These are phyloP conservation scores for Ganoderma multipileum DNA, from an alignment of 1,284 basidiomycete species.

Conservation along the genomic window DNA sequence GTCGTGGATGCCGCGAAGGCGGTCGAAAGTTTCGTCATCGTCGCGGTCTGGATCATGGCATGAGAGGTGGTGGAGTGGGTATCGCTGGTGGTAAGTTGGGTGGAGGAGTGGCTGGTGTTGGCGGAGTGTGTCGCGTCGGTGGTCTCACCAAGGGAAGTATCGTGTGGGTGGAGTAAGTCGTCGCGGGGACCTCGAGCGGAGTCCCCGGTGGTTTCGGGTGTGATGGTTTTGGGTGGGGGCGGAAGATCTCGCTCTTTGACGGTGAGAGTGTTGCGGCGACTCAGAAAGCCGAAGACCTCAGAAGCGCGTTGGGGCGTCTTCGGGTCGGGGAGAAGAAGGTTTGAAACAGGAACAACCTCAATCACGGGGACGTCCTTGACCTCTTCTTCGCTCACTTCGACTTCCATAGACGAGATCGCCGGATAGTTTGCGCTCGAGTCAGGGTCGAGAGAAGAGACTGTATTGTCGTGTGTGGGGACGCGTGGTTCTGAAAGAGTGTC, in stretches of 20 bases:
- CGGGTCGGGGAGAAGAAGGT: conserved; percentile 34
- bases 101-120: conserved; percentile 28
- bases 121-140: conserved; percentile 29
- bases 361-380: conserved; percentile 12
- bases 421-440: conserved; percentile 50
- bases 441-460: conserved; percentile 54
- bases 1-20: conserved; percentile 35
- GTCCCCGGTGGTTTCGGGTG: conserved; percentile 19
- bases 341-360: conserved; percentile 15
- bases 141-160: conserved; percentile 19
- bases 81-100: conserved; percentile 33
- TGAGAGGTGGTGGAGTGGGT: conserved; percentile 32
- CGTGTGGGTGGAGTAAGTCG: conserved; percentile 2
- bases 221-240: conserved; percentile 13
- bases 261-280: conserved; percentile 39
- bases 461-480: conserved; percentile 38
- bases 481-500: conserved; percentile 38
- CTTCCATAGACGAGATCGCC: conserved; percentile 73
- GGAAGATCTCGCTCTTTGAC: conserved; percentile 33
- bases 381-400: conserved; percentile 64
- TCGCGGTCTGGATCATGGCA: conserved; percentile 36
- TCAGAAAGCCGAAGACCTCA: conserved; percentile 72
- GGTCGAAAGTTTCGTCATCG: conserved; percentile 32
- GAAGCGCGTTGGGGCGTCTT: conserved; percentile 68
- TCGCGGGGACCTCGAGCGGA: conserved; percentile 4